Percentiles rank a stretch among this genome's conserved stretches.
These are phyloP conservation scores for Turnera subulata DNA, from an alignment of 345 rosid genomes.

Conservation along the genomic window DNA sequence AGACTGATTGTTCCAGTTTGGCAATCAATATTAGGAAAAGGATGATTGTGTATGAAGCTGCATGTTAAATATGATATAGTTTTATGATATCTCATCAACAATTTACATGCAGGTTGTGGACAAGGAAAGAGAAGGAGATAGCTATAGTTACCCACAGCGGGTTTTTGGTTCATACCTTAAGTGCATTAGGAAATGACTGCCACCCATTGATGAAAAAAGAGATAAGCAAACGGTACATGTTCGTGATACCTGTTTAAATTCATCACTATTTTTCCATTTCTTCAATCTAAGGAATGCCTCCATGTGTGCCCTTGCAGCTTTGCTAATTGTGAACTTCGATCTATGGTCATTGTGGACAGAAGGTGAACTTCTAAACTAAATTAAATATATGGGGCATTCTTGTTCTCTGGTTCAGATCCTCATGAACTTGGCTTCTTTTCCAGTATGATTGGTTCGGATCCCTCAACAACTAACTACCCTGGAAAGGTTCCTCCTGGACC, in stretches of 20 bases:
- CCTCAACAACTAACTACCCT: slow-evolving; percentile 60
- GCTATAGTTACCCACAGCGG: slow-evolving; percentile 96
- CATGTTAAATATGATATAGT: no score
- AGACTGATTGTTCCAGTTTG: no score
- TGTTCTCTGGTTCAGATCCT: slow-evolving; percentile 10
- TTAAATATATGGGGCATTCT: neutral
- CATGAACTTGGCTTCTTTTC: slow-evolving; percentile 1
- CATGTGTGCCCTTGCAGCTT: slow-evolving; percentile 45
- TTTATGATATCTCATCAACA: no score
- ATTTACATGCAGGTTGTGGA: slow-evolving; percentile 72
- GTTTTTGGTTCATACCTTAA: slow-evolving; percentile 76
- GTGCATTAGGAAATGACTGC: slow-evolving; percentile 68
- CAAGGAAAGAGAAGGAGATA: slow-evolving; percentile 94
- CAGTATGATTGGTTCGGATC: slow-evolving; percentile 73
- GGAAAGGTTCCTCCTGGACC: slow-evolving; percentile 72
- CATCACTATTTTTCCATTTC: neutral
- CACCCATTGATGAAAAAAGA: slow-evolving; percentile 73
- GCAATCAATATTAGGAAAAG: no score
- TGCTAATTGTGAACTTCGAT: slow-evolving; percentile 95
- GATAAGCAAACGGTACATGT: slow-evolving; percentile 66
- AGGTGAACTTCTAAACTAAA: slow-evolving; percentile 37
- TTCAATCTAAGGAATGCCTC: slow-evolving; percentile 8
- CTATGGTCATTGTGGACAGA: slow-evolving; percentile 80
- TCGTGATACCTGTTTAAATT: neutral
- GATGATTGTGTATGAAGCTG: no score